phyloP scores from a whole-genome alignment of 2,329 filamentous ascomycete species.

The Phyllosticta ampelicida region DNA sequence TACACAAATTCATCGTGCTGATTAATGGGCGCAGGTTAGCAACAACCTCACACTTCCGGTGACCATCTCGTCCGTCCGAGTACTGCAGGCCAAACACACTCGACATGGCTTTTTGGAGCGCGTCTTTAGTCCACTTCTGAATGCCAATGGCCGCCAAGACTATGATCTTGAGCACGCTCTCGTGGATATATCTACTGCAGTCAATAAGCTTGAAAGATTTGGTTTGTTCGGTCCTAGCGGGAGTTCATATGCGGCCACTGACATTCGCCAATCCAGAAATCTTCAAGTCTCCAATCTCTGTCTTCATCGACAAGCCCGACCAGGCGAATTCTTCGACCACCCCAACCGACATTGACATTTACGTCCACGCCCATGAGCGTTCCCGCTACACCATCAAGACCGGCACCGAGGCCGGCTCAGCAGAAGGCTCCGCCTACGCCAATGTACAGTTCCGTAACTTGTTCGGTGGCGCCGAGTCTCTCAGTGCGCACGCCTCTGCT shows the following conservation, averaged over 20 bases:
- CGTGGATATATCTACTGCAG: constrained; percentile 56
- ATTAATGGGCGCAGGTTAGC: constrained; percentile 25
- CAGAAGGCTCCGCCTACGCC: constrained; percentile 86
- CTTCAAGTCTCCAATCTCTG: constrained; percentile 70
- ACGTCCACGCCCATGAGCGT: constrained; percentile 66
- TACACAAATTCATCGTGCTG: constrained; percentile 6
- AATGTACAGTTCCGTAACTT: constrained; percentile 83
- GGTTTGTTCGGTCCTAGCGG: constrained; percentile 42
- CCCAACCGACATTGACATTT: constrained; percentile 70
- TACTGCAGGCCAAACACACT: constrained; percentile 77
- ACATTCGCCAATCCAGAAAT: constrained; percentile 51
- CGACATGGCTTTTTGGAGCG: constrained; percentile 72
- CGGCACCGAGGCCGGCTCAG: constrained; percentile 86
- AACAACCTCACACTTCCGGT: constrained; percentile 80
- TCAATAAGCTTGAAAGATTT: constrained; percentile 66
- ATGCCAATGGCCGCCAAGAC: constrained; percentile 51
- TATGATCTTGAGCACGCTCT: constrained; percentile 77
- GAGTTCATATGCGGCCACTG: not conserved
- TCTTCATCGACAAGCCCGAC: constrained; percentile 70
- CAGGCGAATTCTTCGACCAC: constrained; percentile 57
- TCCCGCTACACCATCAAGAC: constrained; percentile 82
- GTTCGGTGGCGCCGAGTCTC: constrained; percentile 83
- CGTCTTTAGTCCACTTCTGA: constrained; percentile 67
- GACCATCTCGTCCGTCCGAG: constrained; percentile 72
- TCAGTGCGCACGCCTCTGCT: constrained; percentile 76